phyloP scores from a whole-genome alignment of 306 rosid genomes.

The Begonia masoniana region DNA sequence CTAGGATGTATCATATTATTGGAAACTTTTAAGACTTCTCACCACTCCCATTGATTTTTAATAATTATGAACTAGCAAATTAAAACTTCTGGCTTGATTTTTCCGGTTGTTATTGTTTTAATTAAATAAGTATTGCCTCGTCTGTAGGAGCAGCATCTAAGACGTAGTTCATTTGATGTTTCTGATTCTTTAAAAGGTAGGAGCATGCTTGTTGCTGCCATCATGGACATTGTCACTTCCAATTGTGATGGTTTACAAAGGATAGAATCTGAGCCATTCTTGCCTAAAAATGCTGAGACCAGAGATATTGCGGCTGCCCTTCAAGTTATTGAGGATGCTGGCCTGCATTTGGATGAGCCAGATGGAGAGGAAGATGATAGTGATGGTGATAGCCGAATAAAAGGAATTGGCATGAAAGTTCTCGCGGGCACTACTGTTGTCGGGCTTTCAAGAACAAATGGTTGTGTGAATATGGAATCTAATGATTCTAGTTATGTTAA shows the following conservation, averaged over 20 bases:
- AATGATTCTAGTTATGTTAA: slow-evolving; percentile 19
- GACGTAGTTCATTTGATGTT: slow-evolving; percentile 61
- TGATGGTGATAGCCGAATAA: slow-evolving; percentile 45
- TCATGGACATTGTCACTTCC: slow-evolving; percentile 89
- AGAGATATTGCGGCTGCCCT: slow-evolving; percentile 83
- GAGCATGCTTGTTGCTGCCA: slow-evolving; percentile 98
- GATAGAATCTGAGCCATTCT: slow-evolving; percentile 45
- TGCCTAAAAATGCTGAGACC: slow-evolving; percentile 71
- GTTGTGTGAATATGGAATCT: slow-evolving; percentile 29
- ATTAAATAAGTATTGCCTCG: slow-evolving; percentile 13
- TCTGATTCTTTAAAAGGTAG: slow-evolving; percentile 86
- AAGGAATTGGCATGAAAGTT: slow-evolving; percentile 81
- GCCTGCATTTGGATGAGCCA: slow-evolving; percentile 66
- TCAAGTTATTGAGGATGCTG: slow-evolving; percentile 85
- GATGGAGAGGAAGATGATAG: slow-evolving; percentile 34
- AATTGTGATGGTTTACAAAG: slow-evolving; percentile 54
- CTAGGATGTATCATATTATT: too few relatives aligned
- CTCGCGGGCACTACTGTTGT: slow-evolving; percentile 70
- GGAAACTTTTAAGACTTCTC: too few relatives aligned
- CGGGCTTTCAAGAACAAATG: slow-evolving; percentile 52
- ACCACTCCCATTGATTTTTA: too few relatives aligned
- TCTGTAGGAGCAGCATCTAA: slow-evolving; percentile 57
- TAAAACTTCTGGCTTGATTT: too few relatives aligned
- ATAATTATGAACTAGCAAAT: too few relatives aligned
- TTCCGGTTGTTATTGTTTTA: too few relatives aligned